Percentiles rank a stretch among this genome's conserved stretches.
These are phyloP conservation scores for Pachyrhizus erosus DNA, from an alignment of 306 rosid genomes.

Conservation along the genomic window DNA sequence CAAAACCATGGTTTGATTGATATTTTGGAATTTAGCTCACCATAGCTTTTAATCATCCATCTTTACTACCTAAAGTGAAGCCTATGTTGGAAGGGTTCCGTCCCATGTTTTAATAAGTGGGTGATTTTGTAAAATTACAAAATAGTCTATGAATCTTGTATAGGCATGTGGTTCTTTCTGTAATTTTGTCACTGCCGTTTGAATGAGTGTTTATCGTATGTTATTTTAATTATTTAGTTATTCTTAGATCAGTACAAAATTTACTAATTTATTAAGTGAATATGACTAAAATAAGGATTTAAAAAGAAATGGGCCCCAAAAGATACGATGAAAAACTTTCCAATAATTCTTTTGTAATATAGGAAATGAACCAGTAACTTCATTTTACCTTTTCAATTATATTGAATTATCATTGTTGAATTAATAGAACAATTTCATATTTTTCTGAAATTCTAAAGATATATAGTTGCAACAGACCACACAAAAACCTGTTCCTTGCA, in stretches of 20 bases:
- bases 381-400: conserved; percentile 15
- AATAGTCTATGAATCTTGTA: neutral
- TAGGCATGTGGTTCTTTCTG: neutral
- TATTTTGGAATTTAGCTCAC: neutral
- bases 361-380: conserved; percentile 4
- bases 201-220: neutral
- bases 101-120: neutral
- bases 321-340: neutral
- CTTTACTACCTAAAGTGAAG: neutral
- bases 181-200: neutral
- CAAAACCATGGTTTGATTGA: neutral
- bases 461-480: conserved; percentile 8
- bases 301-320: neutral
- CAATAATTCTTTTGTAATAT: neutral
- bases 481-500: neutral
- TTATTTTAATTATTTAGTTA: conserved; percentile 11
- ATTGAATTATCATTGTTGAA: neutral
- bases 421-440: neutral
- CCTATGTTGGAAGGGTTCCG: neutral
- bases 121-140: conserved; percentile 29
- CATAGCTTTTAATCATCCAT: neutral
- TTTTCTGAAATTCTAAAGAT: conserved; percentile 25
- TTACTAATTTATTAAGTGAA: conserved; percentile 4
- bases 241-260: neutral
- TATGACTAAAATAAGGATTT: neutral